Evolutionary conservation across 140 eudicot species (phyloP), one percentile per base, ranked within the genome.

Genomic region (Bidens hawaiensis): DNA sequence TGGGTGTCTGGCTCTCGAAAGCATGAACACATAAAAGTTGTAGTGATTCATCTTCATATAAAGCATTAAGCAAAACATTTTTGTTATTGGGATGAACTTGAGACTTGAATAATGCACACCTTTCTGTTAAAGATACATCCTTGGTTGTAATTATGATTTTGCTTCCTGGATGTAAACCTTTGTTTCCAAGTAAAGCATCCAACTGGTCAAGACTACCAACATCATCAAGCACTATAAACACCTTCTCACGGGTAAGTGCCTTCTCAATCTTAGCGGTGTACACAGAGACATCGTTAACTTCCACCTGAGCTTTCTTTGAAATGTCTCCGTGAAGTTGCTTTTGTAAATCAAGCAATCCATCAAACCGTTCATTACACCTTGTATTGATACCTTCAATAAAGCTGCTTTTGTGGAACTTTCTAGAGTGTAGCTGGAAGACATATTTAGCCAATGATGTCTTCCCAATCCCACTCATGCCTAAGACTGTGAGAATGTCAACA

Each of bases 151-250:
- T 5, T 21, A 60, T 36, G 33, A 60, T 36, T 60, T 60, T 60
- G 52, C 75, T 69, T 21, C 75, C 75, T 7, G 60, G 67, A 58
- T 41, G 52, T 49, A 60, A 60, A 33, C 59, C n/a, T n/a, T n/a
- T n/a, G n/a, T n/a, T n/a, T n/a, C n/a, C n/a, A n/a, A n/a, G n/a
- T n/a, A n/a, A n/a, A n/a, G n/a, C n/a, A n/a, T n/a, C n/a, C n/a
- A n/a, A n/a, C n/a, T n/a, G n/a, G n/a, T n/a, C n/a, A n/a, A n/a
- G n/a, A n/a, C n/a, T n/a, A n/a, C n/a, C n/a, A n/a, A n/a, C n/a
- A n/a, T n/a, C n/a, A n/a, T n/a, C 78, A 31, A 72, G 61, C 15
- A 72, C 66, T n/a, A 72, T 22, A 41, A 72, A 45, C 53, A 72
- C 67, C 36, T 46, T 54, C 31, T 64, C 46, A 54, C 42, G 8